phyloP scores from a whole-genome alignment of 2,329 filamentous ascomycete species.

The Cercospora beticola region DNA sequence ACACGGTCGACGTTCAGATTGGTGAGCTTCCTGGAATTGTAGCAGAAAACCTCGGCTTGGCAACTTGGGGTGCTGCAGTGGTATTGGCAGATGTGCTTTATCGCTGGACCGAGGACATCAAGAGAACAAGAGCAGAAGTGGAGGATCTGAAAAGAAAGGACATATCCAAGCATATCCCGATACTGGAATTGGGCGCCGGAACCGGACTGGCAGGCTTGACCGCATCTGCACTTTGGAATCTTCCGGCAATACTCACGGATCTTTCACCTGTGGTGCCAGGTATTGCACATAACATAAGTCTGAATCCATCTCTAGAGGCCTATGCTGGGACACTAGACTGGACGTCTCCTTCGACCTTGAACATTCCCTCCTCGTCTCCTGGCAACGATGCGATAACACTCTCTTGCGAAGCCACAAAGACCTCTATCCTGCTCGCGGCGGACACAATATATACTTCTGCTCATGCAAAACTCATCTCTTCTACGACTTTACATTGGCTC shows the following conservation, averaged over 20 bases:
- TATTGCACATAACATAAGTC: slow-evolving; percentile 36
- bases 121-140: not conserved
- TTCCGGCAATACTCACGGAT: slow-evolving; percentile 38
- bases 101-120: slow-evolving; percentile 29
- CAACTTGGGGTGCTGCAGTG: slow-evolving; percentile 43
- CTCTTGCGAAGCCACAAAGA: slow-evolving; percentile 26
- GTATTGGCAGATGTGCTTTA: slow-evolving; percentile 40
- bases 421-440: slow-evolving; percentile 43
- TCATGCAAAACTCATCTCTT: slow-evolving; percentile 42
- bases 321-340: slow-evolving; percentile 42
- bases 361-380: not conserved
- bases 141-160: slow-evolving; percentile 11
- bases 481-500: slow-evolving; percentile 42
- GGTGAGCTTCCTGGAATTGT: slow-evolving; percentile 23
- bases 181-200: slow-evolving; percentile 43
- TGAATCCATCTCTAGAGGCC: slow-evolving; percentile 32
- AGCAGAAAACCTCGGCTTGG: slow-evolving; percentile 41
- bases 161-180: slow-evolving; percentile 17
- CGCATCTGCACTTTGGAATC: slow-evolving; percentile 36
- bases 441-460: slow-evolving; percentile 46
- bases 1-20: slow-evolving; percentile 22
- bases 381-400: slow-evolving; percentile 11
- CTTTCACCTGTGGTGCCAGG: slow-evolving; percentile 38
- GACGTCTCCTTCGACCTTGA: slow-evolving; percentile 33
- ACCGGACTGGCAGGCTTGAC: slow-evolving; percentile 42